Evolutionary conservation across 2,329 filamentous ascomycete genomes (phyloP).

Genomic region (Aspergillus tubingensis): DNA sequence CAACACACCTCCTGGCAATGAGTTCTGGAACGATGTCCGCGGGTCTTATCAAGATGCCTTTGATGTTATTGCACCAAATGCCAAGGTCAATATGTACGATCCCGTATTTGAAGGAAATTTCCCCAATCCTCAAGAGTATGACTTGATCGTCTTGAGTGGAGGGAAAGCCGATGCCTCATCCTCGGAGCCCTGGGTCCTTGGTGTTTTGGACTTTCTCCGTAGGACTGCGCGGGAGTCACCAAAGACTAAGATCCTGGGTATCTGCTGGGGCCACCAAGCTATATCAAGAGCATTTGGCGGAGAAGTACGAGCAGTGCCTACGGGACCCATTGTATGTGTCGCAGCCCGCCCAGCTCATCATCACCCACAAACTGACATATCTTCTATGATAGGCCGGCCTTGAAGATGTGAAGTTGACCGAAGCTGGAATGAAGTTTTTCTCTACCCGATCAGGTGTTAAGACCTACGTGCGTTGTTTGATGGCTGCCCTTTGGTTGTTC

Average conservation of each 20-base stretch:
- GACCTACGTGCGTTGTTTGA: not conserved
- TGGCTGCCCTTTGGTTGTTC: not conserved
- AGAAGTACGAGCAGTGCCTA: slow-evolving; percentile 39
- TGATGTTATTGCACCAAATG: not conserved
- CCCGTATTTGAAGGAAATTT: slow-evolving; percentile 25
- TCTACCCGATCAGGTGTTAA: not conserved
- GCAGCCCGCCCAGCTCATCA: not conserved
- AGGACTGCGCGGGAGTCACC: slow-evolving; percentile 32
- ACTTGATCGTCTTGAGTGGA: slow-evolving; percentile 49
- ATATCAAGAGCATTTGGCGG: slow-evolving; percentile 39
- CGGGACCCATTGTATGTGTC: slow-evolving; percentile 13
- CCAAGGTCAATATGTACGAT: slow-evolving; percentile 29
- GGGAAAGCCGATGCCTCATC: slow-evolving; percentile 37
- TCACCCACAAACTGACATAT: not conserved
- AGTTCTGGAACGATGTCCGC: slow-evolving; percentile 13
- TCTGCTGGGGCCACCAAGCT: slow-evolving; percentile 52
- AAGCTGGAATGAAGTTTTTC: slow-evolving; percentile 43
- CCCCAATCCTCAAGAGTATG: slow-evolving; percentile 25
- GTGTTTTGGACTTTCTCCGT: slow-evolving; percentile 45
- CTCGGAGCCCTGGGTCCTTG: slow-evolving; percentile 48
- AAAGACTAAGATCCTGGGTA: slow-evolving; percentile 38
- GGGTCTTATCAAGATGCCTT: slow-evolving; percentile 6
- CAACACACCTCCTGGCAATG: slow-evolving; percentile 10
- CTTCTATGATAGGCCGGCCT: slow-evolving; percentile 35
- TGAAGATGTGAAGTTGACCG: slow-evolving; percentile 38